Evolutionary conservation across 1,139 yeast species (phyloP).

Genomic region (Diutina pseudorugosa): DNA sequence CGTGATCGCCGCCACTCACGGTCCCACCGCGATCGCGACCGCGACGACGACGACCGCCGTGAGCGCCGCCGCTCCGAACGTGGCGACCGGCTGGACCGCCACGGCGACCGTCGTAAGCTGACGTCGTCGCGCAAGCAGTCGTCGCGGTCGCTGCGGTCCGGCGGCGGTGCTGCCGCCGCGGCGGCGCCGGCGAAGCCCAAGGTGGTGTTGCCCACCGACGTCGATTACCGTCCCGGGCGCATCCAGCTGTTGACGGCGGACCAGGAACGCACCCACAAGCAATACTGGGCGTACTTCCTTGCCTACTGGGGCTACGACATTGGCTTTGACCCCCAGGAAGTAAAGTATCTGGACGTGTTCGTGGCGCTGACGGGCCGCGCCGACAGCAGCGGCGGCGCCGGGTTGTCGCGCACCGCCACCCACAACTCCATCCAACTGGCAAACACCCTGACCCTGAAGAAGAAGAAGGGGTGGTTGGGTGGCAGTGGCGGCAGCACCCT

Average conservation of each 20-base stretch:
- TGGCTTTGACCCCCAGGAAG: constrained; percentile 20
- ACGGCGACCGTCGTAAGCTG: background rate
- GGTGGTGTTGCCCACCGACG: constrained; percentile 1
- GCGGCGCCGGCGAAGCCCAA: background rate
- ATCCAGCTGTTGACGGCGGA: constrained; percentile 45
- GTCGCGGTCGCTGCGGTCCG: background rate
- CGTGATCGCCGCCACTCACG: constrained; percentile 2
- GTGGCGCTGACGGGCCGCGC: constrained; percentile 9
- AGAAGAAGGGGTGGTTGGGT: constrained; percentile 9
- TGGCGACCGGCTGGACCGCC: background rate
- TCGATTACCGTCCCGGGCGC: constrained; percentile 31
- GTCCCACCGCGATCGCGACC: background rate
- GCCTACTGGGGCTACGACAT: constrained; percentile 50
- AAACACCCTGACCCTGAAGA: constrained; percentile 4
- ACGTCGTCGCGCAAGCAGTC: background rate
- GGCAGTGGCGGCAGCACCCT: constrained; percentile 7
- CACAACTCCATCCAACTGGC: constrained; percentile 6
- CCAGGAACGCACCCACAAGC: constrained; percentile 60
- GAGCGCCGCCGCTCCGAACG: constrained; percentile 2
- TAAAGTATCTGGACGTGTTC: constrained; percentile 21
- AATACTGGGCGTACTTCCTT: constrained; percentile 59
- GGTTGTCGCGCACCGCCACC: constrained; percentile 17
- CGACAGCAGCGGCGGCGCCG: constrained; percentile 10
- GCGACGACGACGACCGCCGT: background rate
- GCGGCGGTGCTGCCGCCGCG: background rate